A percentile compares a stretch with the other conserved stretches of the same genome.
These are phyloP conservation scores for Moniliella sp. DNA, from an alignment of 1,284 basidiomycete genomes.

Conservation along the genomic window DNA sequence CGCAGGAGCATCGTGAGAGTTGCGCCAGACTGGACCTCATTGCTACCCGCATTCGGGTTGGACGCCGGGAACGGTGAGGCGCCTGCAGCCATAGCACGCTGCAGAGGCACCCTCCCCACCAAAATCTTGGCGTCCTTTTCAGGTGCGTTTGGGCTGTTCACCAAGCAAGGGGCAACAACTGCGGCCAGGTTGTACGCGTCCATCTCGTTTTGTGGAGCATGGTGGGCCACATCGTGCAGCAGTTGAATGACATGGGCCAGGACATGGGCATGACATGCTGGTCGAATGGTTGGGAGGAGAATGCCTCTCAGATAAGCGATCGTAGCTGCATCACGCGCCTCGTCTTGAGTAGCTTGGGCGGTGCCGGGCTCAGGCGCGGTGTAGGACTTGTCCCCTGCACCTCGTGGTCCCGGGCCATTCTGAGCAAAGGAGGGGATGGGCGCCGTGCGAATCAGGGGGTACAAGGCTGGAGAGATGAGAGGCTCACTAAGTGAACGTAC, in stretches of 20 bases:
- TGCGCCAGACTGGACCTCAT: slow-evolving; percentile 37
- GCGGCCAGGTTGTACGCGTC: slow-evolving; percentile 58
- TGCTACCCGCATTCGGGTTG: slow-evolving; percentile 7
- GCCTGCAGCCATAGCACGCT: not conserved
- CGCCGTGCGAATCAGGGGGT: slow-evolving; percentile 47
- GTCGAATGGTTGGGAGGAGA: slow-evolving; percentile 44
- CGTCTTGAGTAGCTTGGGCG: not conserved
- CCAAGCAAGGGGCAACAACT: slow-evolving; percentile 54
- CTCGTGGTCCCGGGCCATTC: too few relatives aligned
- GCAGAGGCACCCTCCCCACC: too few relatives aligned
- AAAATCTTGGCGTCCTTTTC: too few relatives aligned
- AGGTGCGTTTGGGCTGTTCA: slow-evolving; percentile 11
- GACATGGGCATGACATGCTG: slow-evolving; percentile 48
- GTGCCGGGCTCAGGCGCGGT: too few relatives aligned
- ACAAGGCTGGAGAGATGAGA: slow-evolving; percentile 48
- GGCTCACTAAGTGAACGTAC: slow-evolving; percentile 55
- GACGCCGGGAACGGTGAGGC: slow-evolving; percentile 38
- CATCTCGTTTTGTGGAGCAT: slow-evolving; percentile 50
- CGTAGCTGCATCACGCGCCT: slow-evolving; percentile 38
- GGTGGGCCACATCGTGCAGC: slow-evolving; percentile 52
- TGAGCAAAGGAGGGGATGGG: slow-evolving; percentile 34
- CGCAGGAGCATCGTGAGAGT: slow-evolving; percentile 53
- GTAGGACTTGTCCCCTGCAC: not conserved
- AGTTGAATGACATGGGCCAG: slow-evolving; percentile 51
- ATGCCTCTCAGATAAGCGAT: slow-evolving; percentile 11